Evolutionary conservation across 2,329 filamentous ascomycete species (phyloP), one percentile per base, ranked within the genome.

Genomic region (Exophiala oligosperma): DNA sequence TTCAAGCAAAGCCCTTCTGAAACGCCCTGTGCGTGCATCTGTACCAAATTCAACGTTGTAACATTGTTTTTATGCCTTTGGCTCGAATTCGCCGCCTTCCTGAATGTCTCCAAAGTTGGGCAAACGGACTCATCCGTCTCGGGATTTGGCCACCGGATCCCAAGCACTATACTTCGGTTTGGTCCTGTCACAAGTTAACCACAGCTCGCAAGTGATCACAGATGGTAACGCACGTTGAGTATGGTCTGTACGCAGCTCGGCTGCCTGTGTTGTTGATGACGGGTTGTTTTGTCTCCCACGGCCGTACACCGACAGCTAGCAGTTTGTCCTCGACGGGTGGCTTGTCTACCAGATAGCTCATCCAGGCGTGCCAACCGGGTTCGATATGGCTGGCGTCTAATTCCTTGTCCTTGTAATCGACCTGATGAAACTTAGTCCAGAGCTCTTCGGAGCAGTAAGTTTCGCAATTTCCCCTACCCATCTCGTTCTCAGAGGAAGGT

Each of bases 331-430:
- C 76, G 38, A 81, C 84, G 1, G 94, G 94, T 38, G 93, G 86
- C 76, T 90, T 89, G 76, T 97, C 92, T 69, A 96, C 87, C 77
- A 87, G 80, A 78, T 99, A 97, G 66, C 91, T 91, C 68, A 99
- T 92, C 94, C 94, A 99, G 29, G 90, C 91, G 78, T 97, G 94
- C 94, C 94, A 99, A 76, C 93, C 90, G 51, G 93, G 92, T 77
- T 97, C 93, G 69, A 97, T 90, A 54, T 97, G 91, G 47, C 67
- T 70, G 23, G 70, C 62, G 67, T 84, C 75, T 54, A 70, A 74
- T 71, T 97, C 91, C 69, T 90, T 82, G 75, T 90, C 83, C 79
- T 91, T 93, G 82, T 95, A 99, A 77, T 97, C 92, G 64, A 99
- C 90, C 94, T 95, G 99, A 81, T 92, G 86, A 68, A 92, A 97